Base-by-base conservation (phyloP, 2,329 filamentous ascomycete genomes). In the Cladorrhinum sp. region DNA sequence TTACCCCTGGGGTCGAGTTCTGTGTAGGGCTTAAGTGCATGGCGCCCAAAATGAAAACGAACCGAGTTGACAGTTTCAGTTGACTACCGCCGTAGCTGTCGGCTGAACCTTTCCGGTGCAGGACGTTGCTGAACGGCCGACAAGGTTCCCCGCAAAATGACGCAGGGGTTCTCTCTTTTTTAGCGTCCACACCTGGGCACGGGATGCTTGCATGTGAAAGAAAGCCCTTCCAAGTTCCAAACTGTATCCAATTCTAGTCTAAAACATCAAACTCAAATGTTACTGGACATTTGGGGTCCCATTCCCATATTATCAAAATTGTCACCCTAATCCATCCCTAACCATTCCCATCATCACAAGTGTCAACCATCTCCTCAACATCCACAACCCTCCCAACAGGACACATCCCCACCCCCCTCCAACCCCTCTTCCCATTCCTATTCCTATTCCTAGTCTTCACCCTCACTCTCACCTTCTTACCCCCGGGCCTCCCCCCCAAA, bases 61-160 rank as follows among this genome's bases (percentile, higher is more conserved):
- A n/a, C n/a, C n/a, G n/a, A n/a, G n/a, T n/a, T n/a, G n/a, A n/a
- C n/a, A n/a, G n/a, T n/a, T n/a, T n/a, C n/a, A n/a, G n/a, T n/a
- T n/a, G n/a, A n/a, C n/a, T n/a, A n/a, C n/a, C n/a, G n/a, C n/a
- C n/a, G n/a, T n/a, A n/a, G n/a, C n/a, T n/a, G n/a, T n/a, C n/a
- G 54, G 39, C 36, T 46, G 28, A 46, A 46, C 42, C 42, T 46
- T 46, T 46, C 42, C 42, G 42, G 42, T 46, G 42, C 42, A 20
- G 42, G 42, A 46, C 42, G 10, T 16, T 46, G 42, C 42, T 46
- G 42, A 20, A 46, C n/a, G 42, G 18, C n/a, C 10, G 20, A 30
- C 54, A 57, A 18, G 54, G 54, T 57, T 57, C 54, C 54, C 54
- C 54, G 54, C 54, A 57, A 49, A 57, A 57, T 57, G 54, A 57